Conservation (phyloP, 2,329 filamentous ascomycete species). For the Venturia pyrina region DNA sequence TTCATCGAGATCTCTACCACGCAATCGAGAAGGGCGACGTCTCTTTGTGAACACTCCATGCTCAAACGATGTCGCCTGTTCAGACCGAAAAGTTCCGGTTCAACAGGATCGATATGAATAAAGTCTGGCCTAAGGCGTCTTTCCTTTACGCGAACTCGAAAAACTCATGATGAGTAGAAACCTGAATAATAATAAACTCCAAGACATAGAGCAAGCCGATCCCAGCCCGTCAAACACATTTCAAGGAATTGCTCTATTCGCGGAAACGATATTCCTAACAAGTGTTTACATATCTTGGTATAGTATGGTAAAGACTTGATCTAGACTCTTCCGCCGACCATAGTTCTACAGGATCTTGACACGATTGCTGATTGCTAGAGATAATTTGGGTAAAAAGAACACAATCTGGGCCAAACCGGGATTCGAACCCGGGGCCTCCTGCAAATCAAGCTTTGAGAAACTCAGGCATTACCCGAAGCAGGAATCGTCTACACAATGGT, state of each 20-base stretch:
- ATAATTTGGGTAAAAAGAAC: not conserved
- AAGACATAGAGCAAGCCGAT: slow-evolving; percentile 58
- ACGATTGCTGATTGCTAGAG: no score
- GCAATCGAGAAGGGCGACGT: slow-evolving; percentile 37
- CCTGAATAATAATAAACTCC: slow-evolving; percentile 52
- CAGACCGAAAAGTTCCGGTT: slow-evolving; percentile 38
- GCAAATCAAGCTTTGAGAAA: not conserved
- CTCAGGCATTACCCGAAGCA: not conserved
- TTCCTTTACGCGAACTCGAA: slow-evolving; percentile 40
- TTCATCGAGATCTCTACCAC: slow-evolving; percentile 31
- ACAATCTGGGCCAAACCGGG: not conserved
- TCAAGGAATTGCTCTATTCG: slow-evolving; percentile 51
- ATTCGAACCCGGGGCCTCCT: slow-evolving; percentile 6
- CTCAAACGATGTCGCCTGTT: slow-evolving; percentile 41
- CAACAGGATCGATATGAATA: slow-evolving; percentile 48
- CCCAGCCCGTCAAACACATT: slow-evolving; percentile 57
- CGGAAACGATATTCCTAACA: slow-evolving; percentile 55
- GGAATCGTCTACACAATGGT: slow-evolving; percentile 7
- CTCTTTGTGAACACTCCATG: slow-evolving; percentile 42
- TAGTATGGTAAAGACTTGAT: slow-evolving; percentile 37
- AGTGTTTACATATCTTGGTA: slow-evolving; percentile 54
- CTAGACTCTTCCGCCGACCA: slow-evolving; percentile 35
- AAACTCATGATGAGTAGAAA: slow-evolving; percentile 43
- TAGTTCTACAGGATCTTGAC: slow-evolving; percentile 11
- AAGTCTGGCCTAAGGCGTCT: slow-evolving; percentile 44